Evolutionary conservation across 73 alveolate species (phyloP).

Genomic region (Blepharisma stoltei): DNA sequence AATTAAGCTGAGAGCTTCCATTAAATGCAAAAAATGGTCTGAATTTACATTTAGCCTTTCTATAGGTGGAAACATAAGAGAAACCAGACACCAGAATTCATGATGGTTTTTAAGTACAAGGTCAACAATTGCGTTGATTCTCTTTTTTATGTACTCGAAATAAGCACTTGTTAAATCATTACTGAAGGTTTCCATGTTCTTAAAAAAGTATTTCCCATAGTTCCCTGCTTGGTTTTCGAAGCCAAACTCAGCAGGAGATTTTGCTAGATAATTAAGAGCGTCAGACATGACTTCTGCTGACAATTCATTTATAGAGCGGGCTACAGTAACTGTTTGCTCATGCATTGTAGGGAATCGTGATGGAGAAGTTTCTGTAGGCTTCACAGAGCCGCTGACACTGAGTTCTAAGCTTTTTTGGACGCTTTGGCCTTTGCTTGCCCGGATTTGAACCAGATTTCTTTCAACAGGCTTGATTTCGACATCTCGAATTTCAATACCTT

Average conservation of each 20-base stretch:
- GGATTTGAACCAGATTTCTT: constrained; percentile 51
- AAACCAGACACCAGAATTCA: constrained; percentile 24
- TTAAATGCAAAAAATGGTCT: background rate
- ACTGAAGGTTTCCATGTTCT: background rate
- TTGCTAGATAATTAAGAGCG: background rate
- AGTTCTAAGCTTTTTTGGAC: constrained; percentile 26
- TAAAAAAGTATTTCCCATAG: constrained; percentile 16
- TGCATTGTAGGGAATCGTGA: background rate
- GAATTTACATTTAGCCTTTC: background rate
- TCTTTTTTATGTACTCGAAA: constrained; percentile 47
- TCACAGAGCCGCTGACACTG: background rate
- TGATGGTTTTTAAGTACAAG: background rate
- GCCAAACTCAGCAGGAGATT: background rate
- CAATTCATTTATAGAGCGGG: background rate
- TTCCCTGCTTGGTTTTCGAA: background rate
- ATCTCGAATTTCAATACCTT: constrained; percentile 62
- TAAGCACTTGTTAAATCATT: constrained; percentile 39
- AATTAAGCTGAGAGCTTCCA: constrained; percentile 1
- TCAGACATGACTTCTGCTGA: background rate
- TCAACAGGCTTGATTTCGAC: constrained; percentile 47
- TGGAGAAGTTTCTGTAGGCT: background rate
- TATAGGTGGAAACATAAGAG: constrained; percentile 14
- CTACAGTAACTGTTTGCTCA: background rate
- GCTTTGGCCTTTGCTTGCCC: constrained; percentile 58
- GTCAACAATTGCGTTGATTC: constrained; percentile 24